These are phyloP conservation scores for Ustilago lituana DNA, from an alignment of 1,284 basidiomycete species.

Conservation along the genomic window DNA sequence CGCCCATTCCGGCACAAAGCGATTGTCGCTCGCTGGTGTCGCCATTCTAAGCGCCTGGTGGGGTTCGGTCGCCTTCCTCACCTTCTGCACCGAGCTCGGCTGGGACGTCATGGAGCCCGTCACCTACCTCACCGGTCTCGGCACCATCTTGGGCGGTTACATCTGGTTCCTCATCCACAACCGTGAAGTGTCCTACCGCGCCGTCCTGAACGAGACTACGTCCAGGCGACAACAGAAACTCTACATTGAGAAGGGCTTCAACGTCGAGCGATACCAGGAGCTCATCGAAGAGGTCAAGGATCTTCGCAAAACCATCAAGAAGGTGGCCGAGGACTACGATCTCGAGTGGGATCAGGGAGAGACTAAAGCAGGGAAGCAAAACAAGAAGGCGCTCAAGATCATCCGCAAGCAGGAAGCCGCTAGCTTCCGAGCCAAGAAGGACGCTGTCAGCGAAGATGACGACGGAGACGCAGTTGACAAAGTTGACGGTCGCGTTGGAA, in stretches of 20 bases:
- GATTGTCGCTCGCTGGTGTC: slow-evolving; percentile 55
- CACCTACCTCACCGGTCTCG: slow-evolving; percentile 58
- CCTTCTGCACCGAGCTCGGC: slow-evolving; percentile 54
- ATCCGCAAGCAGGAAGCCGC: slow-evolving; percentile 49
- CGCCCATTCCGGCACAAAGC: slow-evolving; percentile 48
- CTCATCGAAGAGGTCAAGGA: slow-evolving; percentile 60
- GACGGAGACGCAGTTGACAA: slow-evolving; percentile 24
- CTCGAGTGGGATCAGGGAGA: slow-evolving; percentile 61
- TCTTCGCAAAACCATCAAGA: slow-evolving; percentile 53
- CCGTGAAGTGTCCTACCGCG: slow-evolving; percentile 57
- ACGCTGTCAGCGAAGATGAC: slow-evolving; percentile 13
- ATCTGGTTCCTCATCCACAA: slow-evolving; percentile 61
- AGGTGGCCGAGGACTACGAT: slow-evolving; percentile 60
- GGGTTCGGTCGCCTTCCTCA: slow-evolving; percentile 52
- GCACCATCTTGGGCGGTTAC: slow-evolving; percentile 57
- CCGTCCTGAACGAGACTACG: slow-evolving; percentile 60
- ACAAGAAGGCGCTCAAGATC: slow-evolving; percentile 57
- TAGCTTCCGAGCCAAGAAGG: slow-evolving; percentile 17
- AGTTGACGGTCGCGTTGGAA: background rate
- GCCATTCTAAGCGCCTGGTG: slow-evolving; percentile 54
- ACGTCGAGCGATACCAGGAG: slow-evolving; percentile 53
- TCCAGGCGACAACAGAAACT: slow-evolving; percentile 55
- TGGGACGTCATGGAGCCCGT: slow-evolving; percentile 59
- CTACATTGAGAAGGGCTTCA: slow-evolving; percentile 58
- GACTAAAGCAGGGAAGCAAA: slow-evolving; percentile 50